Percentiles rank a stretch among this genome's conserved stretches.
These are phyloP conservation scores for Pseudogymnoascus pannorum DNA, from an alignment of 2,329 filamentous ascomycete genomes.

Conservation along the genomic window DNA sequence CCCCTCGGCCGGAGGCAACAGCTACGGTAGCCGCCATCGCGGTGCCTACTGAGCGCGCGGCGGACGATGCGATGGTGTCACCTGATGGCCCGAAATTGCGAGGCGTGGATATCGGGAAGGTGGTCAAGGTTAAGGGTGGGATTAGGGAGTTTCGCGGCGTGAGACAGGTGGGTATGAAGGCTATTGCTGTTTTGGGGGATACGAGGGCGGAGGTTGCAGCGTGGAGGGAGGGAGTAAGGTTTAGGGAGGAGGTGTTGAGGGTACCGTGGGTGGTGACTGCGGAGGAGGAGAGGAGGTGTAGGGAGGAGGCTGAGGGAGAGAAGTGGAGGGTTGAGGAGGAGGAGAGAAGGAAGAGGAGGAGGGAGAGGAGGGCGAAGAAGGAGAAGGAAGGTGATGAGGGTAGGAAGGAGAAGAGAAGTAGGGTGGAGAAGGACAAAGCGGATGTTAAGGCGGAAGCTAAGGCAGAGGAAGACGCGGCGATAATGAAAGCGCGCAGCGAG, in stretches of 20 bases:
- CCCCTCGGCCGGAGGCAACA: constrained; percentile 7
- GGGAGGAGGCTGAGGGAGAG: constrained; percentile 11
- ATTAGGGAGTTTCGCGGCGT: constrained; percentile 41
- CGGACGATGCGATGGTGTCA: constrained; percentile 35
- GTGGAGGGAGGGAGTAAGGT: constrained; percentile 48
- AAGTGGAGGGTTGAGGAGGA: constrained; percentile 11
- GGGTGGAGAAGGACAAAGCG: background rate
- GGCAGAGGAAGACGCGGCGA: constrained; percentile 1
- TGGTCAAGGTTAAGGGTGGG: constrained; percentile 51
- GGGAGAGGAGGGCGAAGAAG: constrained; percentile 17
- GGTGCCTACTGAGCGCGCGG: background rate
- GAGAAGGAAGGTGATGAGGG: constrained; percentile 23
- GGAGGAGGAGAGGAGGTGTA: constrained; percentile 43
- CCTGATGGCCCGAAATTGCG: constrained; percentile 22
- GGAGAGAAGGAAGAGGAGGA: constrained; percentile 12
- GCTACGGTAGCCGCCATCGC: background rate
- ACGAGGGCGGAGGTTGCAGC: constrained; percentile 52
- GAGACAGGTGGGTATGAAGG: constrained; percentile 47
- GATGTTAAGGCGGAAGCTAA: background rate
- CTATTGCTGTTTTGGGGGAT: constrained; percentile 39
- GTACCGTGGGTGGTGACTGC: constrained; percentile 48
- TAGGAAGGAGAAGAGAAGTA: constrained; percentile 24
- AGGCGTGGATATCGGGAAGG: constrained; percentile 42
- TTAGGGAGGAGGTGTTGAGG: constrained; percentile 43
- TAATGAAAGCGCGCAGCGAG: background rate